Evolutionary conservation across 306 rosid genomes (phyloP), one percentile per base, ranked within the genome.

Genomic region (Lupinus albus): DNA sequence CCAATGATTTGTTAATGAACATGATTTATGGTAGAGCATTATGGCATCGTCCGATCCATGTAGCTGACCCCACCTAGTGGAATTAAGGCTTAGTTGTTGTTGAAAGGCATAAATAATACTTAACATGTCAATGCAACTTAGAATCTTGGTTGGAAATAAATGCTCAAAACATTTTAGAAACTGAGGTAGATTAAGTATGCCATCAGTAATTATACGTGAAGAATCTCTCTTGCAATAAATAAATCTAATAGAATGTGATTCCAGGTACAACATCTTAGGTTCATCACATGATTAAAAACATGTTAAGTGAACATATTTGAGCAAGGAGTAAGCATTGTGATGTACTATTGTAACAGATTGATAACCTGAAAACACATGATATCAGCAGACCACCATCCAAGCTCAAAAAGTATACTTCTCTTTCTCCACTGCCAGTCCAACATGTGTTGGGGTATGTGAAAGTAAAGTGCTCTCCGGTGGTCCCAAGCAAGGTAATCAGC

Each of bases 321-420:
- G 45, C 63, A 11, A 61, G 67, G 18, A 68, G 61, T 32, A 59
- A 74, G 25, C 69, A 68, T 20, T 58, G 38, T 14, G 59, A 64
- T 28, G 17, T 58, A 77, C 39, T 21, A 55, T 25, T 61, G 64
- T 64, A 70, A 66, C 30, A 47, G 35, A 53, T 35, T 66, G 61
- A 68, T 65, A 75, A 93, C 99, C 99, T 93, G 97, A 66, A 93
- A 74, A 81, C 99, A 93, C 91, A 93, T 79, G 71, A 93, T 81
- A 69, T 93, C 97, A 10, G 97, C 79, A 42, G 97, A 86, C 97
- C 99, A 93, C 70, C 80, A 76, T 57, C 95, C 86, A 49, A 90
- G 87, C 85, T 93, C 99, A 73, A 84, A 84, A 49, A 80, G 6
- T 67, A 93, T 68, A 8, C 67, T 88, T 8, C 59, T 74, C 81